These are phyloP conservation scores for Fusarium metavorans DNA, from an alignment of 2,329 filamentous ascomycete genomes.

Conservation along the genomic window DNA sequence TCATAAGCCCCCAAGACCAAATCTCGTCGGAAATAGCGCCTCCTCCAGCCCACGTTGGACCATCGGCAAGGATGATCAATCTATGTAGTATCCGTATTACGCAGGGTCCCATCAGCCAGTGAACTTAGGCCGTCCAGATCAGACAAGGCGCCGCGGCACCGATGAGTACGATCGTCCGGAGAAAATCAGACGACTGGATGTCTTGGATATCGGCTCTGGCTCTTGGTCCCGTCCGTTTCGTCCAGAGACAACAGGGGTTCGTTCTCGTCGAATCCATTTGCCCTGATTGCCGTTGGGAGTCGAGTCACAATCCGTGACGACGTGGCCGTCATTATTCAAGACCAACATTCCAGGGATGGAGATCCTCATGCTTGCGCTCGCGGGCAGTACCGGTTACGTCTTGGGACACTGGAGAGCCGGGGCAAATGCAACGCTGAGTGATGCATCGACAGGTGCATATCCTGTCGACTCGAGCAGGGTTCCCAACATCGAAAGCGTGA, in stretches of 20 bases:
- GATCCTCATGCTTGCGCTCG: background rate
- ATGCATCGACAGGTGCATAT: background rate
- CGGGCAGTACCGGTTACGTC: background rate
- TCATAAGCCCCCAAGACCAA: background rate
- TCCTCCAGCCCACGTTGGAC: background rate
- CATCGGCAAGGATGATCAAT: background rate
- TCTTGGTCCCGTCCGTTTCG: constrained; percentile 17
- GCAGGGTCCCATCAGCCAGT: background rate
- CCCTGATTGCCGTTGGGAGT: background rate
- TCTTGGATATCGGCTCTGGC: constrained; percentile 7
- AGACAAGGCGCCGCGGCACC: background rate
- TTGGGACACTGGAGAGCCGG: background rate
- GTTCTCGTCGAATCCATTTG: background rate
- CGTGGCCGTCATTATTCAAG: background rate
- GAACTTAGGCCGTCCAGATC: background rate
- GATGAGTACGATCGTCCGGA: background rate
- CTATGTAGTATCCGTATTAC: background rate
- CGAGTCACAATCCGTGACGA: background rate
- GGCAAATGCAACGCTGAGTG: background rate
- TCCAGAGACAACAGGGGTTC: constrained; percentile 19
- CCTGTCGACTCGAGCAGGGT: background rate
- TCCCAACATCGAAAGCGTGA: background rate
- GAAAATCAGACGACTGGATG: constrained; percentile 3
- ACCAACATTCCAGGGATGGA: background rate
- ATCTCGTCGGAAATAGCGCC: constrained; percentile 2